Evolutionary conservation across 441 rosid genomes (phyloP), one percentile per base, ranked within the genome.

Genomic region (Biscutella auriculata): DNA sequence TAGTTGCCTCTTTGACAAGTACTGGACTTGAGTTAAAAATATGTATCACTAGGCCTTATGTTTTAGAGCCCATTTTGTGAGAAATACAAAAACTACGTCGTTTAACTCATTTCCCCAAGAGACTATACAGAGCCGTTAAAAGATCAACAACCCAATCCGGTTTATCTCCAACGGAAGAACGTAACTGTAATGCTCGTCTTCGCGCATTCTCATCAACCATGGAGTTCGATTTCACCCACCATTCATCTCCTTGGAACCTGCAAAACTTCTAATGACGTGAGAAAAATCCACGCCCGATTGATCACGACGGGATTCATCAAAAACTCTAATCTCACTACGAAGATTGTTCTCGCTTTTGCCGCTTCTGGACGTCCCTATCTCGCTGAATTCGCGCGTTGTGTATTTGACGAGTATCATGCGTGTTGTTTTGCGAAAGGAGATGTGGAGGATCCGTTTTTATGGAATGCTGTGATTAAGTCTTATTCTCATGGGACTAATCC

Each of bases 401-500:
- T 85, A 41, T 85, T 88, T 76, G 53, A 74, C 46, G 61, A 68
- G 5, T 59, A 52, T 52, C 79, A 69, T 19, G 23, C 23, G 23
- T 19, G 23, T 19, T 19, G n/a, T n/a, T n/a, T n/a, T n/a, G n/a
- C n/a, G n/a, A n/a, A n/a, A n/a, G 23, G 43, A 26, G 29, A 71
- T 2, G 30, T 49, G 1, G 49, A 60, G 6, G 95, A 82, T 77
- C 83, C 85, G 1, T 82, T 82, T 68, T 81, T 83, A 14, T 85
- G 94, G 95, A 87, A 87, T 46, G 82, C 81, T 1, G 54, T 83
- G 29, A 80, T 83, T n/a, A 87, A 83, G 59, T 80, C 89, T 13
- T 73, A 80, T 66, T 90, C 94, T 62, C 97, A 87, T 8, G 89
- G 94, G 19, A 19, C 15, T 12, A 76, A 83, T 23, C 87, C 94